Conservation (phyloP, 2,329 filamentous ascomycete genomes). For the Diaporthe destruens region DNA sequence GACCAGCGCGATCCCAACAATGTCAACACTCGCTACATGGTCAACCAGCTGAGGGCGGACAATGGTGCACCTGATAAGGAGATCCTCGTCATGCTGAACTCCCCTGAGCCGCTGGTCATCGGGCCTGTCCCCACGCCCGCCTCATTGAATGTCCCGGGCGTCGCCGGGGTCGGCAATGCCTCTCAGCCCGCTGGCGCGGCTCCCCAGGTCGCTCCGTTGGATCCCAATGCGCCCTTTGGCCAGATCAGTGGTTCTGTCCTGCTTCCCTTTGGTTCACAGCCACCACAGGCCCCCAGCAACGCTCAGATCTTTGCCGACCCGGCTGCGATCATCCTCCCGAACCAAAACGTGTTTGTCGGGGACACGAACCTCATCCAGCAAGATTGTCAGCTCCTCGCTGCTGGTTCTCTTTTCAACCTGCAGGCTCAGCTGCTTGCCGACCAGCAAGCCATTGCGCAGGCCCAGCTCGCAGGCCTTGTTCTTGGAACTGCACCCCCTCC, state of each 20-base stretch:
- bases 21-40: constrained; percentile 53
- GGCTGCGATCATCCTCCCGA: constrained; percentile 54
- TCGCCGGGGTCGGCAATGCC: constrained; percentile 30
- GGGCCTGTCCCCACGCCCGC: constrained; percentile 42
- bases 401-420: constrained; percentile 49
- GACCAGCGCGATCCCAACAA: constrained; percentile 50
- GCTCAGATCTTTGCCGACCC: constrained; percentile 54
- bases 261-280: constrained; percentile 50
- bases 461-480: constrained; percentile 46
- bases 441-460: constrained; percentile 48
- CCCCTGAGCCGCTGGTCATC: constrained; percentile 53
- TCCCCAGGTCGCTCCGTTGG: constrained; percentile 46
- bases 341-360: constrained; percentile 53
- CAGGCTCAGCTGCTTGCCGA: constrained; percentile 44
- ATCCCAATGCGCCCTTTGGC: constrained; percentile 52
- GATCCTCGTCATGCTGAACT: constrained; percentile 55
- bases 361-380: constrained; percentile 49
- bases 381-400: constrained; percentile 51
- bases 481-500: constrained; percentile 42
- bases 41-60: constrained; percentile 56
- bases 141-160: constrained; percentile 30
- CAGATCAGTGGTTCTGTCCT: constrained; percentile 51
- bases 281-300: constrained; percentile 47
- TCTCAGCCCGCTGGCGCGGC: constrained; percentile 41
- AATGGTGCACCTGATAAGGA: constrained; percentile 52